Conservation (phyloP, 202 grass and related monocot species). For the Cymbopogon flexuosus region DNA sequence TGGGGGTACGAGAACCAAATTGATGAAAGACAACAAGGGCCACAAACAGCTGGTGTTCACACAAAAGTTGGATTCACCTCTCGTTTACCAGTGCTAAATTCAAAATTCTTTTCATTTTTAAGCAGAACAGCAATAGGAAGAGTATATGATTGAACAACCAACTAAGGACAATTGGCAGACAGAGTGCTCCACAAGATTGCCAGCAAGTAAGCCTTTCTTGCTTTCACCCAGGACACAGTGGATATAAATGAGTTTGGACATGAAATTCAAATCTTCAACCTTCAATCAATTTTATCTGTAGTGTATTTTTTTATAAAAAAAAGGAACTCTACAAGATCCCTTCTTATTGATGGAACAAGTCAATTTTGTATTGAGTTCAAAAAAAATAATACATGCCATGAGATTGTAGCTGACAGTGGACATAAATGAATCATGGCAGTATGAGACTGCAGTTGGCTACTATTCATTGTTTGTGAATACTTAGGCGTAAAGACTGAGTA, state of each 20-base stretch:
- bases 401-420: constrained; percentile 2
- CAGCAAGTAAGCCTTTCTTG: constrained; percentile 5
- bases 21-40: not conserved
- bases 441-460: not conserved
- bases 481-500: constrained; percentile 7
- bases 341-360: constrained; percentile 8
- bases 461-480: constrained; percentile 12
- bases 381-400: not conserved
- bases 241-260: constrained; percentile 15
- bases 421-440: not conserved
- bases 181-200: not conserved
- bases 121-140: not conserved
- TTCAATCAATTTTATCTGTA: not conserved
- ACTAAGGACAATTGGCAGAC: not conserved
- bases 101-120: constrained; percentile 15
- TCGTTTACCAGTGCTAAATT: not conserved
- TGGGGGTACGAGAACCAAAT: not conserved
- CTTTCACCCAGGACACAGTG: constrained; percentile 1
- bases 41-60: constrained; percentile 13
- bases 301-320: not conserved
- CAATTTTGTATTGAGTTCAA: not conserved
- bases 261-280: not conserved
- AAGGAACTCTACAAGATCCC: not conserved
- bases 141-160: not conserved
- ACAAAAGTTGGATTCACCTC: not conserved